Base-by-base conservation (phyloP, 257 asterid species). In the Eucommia ulmoides region DNA sequence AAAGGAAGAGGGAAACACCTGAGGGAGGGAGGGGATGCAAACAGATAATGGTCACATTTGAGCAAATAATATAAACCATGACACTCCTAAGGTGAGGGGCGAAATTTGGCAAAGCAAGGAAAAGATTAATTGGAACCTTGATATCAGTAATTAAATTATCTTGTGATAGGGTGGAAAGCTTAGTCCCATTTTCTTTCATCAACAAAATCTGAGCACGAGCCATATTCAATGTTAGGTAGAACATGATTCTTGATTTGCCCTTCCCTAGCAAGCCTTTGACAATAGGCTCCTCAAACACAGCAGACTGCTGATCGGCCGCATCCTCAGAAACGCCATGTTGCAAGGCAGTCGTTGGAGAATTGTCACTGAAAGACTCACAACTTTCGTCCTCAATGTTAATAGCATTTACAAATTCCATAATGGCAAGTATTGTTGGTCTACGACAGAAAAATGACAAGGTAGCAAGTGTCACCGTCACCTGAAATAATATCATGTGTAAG, bases 1-100 rank as follows among this genome's bases (percentile, higher is more conserved):
- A 54, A 89, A 89, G 52, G 98, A 89, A 20, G 94, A 76, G 52
- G 98, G 98, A 60, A 78, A 89, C 52, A 89, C 98, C 98, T 89
- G 64, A 15, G 23, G 57, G 45, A 58, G 19, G 59, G 51, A 65
- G 33, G 15, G 3, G 48, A 42, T 16, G n/a, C 20, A 14, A 49
- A 18, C 26, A 41, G 25, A 56, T 12, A 29, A 5, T 29, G 12
- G 12, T 12, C 12, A 29, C 38, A 29, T 5, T 29, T n/a, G n/a
- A n/a, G n/a, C n/a, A n/a, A n/a, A n/a, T n/a, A n/a, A n/a, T n/a
- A n/a, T n/a, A n/a, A n/a, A n/a, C n/a, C n/a, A n/a, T n/a, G n/a
- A n/a, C n/a, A n/a, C n/a, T n/a, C n/a, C n/a, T n/a, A n/a, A n/a
- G n/a, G n/a, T n/a, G n/a, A n/a, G n/a, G n/a, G n/a, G n/a, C n/a